phyloP scores from a whole-genome alignment of 2,329 filamentous ascomycete species.

The Neofusicoccum ribis region DNA sequence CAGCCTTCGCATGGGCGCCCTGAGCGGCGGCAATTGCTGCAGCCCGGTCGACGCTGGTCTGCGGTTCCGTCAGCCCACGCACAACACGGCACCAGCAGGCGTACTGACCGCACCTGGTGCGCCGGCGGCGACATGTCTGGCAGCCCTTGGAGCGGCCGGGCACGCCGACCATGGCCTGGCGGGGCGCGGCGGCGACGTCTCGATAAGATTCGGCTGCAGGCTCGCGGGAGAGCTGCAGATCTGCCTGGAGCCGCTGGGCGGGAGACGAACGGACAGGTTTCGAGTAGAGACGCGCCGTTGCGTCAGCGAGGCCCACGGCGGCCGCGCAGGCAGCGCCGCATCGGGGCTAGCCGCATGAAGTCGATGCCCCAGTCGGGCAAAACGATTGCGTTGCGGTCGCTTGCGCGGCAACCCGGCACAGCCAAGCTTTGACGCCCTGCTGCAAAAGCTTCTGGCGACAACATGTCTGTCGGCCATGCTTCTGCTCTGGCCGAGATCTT shows the following conservation, averaged over 20 bases:
- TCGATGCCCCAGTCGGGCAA: not conserved
- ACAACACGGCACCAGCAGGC: not conserved
- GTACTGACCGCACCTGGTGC: not conserved
- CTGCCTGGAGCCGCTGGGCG: not conserved
- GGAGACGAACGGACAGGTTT: not conserved
- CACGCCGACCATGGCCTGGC: not conserved
- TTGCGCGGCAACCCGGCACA: not conserved
- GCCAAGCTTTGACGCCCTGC: slow-evolving; percentile 7
- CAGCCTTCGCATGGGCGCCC: not conserved
- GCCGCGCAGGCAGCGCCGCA: not conserved
- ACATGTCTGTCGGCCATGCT: not conserved
- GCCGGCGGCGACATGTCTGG: not conserved
- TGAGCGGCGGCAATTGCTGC: not conserved
- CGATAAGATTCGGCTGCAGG: not conserved
- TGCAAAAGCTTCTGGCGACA: not conserved
- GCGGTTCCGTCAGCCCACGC: not conserved
- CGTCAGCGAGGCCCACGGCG: not conserved
- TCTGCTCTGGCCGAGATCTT: too few species aligned
- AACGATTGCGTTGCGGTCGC: not conserved
- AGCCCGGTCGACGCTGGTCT: not conserved
- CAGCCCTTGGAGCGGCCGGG: not conserved
- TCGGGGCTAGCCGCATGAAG: not conserved
- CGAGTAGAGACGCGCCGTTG: not conserved
- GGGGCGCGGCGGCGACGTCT: not conserved
- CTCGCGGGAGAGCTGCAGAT: not conserved